A percentile compares a stretch with the other conserved stretches of the same genome.
phyloP scores from a whole-genome alignment of 2,329 filamentous ascomycete genomes.

The Exophiala phaeomuriformis region DNA sequence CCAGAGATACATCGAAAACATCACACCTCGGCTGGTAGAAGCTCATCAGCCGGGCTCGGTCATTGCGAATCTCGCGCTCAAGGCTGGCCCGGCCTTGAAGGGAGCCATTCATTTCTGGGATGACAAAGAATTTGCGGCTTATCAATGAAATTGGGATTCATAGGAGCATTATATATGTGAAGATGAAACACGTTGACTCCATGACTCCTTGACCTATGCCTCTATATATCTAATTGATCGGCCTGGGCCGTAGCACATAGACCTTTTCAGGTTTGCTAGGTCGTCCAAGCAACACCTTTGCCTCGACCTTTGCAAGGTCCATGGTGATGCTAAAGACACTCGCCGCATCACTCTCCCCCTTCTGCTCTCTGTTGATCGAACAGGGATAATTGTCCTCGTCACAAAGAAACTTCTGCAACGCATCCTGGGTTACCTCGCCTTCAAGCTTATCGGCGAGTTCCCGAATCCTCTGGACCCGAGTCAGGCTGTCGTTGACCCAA shows the following conservation, averaged over 20 bases:
- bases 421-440: conserved; percentile 3
- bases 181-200: neutral
- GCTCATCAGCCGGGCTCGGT: conserved; percentile 4
- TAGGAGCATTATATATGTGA: neutral
- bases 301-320: neutral
- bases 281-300: conserved; percentile 1
- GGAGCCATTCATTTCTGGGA: conserved; percentile 4
- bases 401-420: conserved; percentile 1
- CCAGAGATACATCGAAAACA: neutral
- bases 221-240: neutral
- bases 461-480: conserved; percentile 29
- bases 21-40: conserved; percentile 2
- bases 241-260: neutral
- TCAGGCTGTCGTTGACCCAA: conserved; percentile 19
- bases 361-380: conserved; percentile 2
- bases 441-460: conserved; percentile 24
- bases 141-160: neutral
- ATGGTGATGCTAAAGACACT: conserved; percentile 6
- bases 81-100: neutral
- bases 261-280: conserved; percentile 1
- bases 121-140: neutral
- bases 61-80: neutral
- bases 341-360: conserved; percentile 2
- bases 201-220: neutral
- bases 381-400: conserved; percentile 7